Evolutionary conservation across 345 rosid species (phyloP).

Genomic region (Balakata baccata): DNA sequence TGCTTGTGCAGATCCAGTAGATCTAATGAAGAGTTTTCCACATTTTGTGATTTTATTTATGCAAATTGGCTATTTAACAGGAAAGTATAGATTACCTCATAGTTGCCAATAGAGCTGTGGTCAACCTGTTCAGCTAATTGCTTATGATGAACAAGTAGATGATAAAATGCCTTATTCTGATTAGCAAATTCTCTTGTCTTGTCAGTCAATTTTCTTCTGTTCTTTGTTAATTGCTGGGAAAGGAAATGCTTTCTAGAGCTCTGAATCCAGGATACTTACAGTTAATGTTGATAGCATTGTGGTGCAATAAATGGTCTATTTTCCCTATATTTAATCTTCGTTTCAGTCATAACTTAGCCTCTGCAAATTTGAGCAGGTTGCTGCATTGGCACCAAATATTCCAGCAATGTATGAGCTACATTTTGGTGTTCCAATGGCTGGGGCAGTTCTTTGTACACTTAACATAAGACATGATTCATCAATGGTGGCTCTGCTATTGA

Average conservation of each 20-base stretch:
- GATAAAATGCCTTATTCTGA: background rate
- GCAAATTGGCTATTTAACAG: background rate
- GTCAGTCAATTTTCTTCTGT: background rate
- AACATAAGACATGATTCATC: conserved; percentile 54
- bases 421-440: conserved; percentile 67
- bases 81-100: background rate
- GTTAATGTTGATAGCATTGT: background rate
- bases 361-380: conserved; percentile 44
- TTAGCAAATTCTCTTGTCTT: background rate
- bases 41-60: background rate
- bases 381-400: conserved; percentile 53
- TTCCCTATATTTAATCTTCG: background rate
- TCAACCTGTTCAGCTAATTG: background rate
- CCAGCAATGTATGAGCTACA: conserved; percentile 64
- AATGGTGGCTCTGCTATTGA: conserved; percentile 43
- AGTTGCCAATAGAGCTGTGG: background rate
- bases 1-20: background rate
- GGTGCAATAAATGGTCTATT: background rate
- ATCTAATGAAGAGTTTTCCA: background rate
- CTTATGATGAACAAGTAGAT: background rate
- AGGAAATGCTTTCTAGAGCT: background rate
- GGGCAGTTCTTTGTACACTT: conserved; percentile 56
- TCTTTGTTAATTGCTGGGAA: background rate
- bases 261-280: background rate
- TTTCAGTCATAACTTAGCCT: background rate